Evolutionary conservation across 768 basidiomycete genomes (phyloP), one percentile per base, ranked within the genome.

Genomic region (Phaeotremella skinneri): DNA sequence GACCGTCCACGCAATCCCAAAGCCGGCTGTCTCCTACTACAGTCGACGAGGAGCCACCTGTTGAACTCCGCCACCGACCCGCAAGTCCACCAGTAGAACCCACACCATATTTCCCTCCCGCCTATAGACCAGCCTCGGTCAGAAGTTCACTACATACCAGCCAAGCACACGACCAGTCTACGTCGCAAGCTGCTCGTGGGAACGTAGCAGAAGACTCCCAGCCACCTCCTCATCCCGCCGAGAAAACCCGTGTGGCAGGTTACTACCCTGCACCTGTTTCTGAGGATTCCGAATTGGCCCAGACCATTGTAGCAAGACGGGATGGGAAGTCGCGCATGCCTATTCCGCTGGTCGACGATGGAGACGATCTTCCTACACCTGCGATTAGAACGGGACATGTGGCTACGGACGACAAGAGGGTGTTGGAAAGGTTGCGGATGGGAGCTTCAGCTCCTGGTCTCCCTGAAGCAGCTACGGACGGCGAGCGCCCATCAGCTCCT

Each of bases 211-310:
- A n/a, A n/a, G n/a, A n/a, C n/a, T n/a, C 39, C 4, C n/a, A 32
- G 21, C 53, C 48, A 17, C 2, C 45, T 3, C 52, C 55, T 0
- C 39, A 49, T 20, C 49, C 23, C 6, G 50, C 52, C 9, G 71
- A 73, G 26, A 73, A 73, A 55, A 66, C 63, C 3, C 48, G 50
- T 47, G 71, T 67, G 17, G 69, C 68, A 17, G 71, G 67, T n/a
- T 74, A 74, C 41, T 77, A 75, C 48, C 74, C 76, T 20, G 76
- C 76, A 16, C 74, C 76, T 1, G 67, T 70, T 7, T 75, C 72
- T 9, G 66, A 55, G 14, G 76, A 77, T 23, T 58, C 66, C 26
- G 76, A 77, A 54, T 52, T 62, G 5, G 76, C 76, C 17, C 51
- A 74, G 5, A 70, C 71, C 5, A 61, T 74, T 14, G 75, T 61